These are phyloP conservation scores for Plantago ovata DNA, from an alignment of 257 asterid genomes.

Conservation along the genomic window DNA sequence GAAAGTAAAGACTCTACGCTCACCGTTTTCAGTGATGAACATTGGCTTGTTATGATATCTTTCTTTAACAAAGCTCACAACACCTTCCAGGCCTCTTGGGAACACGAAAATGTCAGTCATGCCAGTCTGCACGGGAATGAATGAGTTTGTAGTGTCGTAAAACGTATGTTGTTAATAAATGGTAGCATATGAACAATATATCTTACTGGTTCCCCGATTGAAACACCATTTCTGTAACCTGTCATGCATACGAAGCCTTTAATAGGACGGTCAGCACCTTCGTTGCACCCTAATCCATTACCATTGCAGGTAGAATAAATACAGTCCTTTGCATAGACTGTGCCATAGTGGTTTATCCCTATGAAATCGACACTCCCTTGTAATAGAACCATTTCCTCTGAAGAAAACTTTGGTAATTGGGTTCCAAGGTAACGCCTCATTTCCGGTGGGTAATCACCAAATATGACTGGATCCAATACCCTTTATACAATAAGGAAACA, in stretches of 20 bases:
- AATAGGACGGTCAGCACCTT: slow-evolving; percentile 53
- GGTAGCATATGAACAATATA: neutral
- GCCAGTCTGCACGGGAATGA: slow-evolving; percentile 44
- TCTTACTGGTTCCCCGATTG: slow-evolving; percentile 67
- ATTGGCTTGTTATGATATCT: slow-evolving; percentile 67
- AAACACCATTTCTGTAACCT: slow-evolving; percentile 47
- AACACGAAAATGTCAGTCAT: slow-evolving; percentile 37
- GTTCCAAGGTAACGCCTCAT: slow-evolving; percentile 53
- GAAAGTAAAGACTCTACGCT: neutral
- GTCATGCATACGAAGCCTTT: slow-evolving; percentile 42
- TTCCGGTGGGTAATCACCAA: slow-evolving; percentile 75
- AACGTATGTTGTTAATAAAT: neutral
- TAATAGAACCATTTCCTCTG: slow-evolving; percentile 41
- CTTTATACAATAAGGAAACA: slow-evolving; percentile 27
- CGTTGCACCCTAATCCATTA: slow-evolving; percentile 31
- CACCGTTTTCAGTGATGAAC: slow-evolving; percentile 70
- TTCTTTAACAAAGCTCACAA: slow-evolving; percentile 44
- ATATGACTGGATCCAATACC: slow-evolving; percentile 57
- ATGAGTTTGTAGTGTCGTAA: no score
- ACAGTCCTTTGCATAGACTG: slow-evolving; percentile 70
- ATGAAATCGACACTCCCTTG: slow-evolving; percentile 58
- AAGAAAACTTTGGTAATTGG: slow-evolving; percentile 53
- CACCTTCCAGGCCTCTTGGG: slow-evolving; percentile 64
- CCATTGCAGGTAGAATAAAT: slow-evolving; percentile 43
- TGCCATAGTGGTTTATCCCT: slow-evolving; percentile 63